Evolutionary conservation across 2,329 filamentous ascomycete species (phyloP), one percentile per base, ranked within the genome.

Genomic region (Diplodia scrobiculata): DNA sequence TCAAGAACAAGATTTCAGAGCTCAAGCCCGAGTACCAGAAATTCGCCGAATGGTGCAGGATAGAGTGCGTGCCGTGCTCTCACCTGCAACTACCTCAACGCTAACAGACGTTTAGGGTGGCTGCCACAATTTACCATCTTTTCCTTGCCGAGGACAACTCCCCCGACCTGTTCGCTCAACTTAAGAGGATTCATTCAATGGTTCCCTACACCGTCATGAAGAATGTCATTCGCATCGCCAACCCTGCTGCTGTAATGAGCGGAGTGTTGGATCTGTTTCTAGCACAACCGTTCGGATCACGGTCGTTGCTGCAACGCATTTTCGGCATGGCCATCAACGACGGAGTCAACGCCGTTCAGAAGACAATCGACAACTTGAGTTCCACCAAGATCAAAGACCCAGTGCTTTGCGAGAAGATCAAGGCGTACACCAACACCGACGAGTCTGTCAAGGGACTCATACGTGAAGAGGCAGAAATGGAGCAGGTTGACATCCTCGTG

Each of bases 131-230:
- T 67, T 99, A 99, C 75, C 95, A 99, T 77, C 83, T 99, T 38
- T 99, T 99, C 83, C 84, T 99, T 52, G 95, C 95, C 5, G 95
- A 99, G 77, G 95, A 99, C 79, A 99, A 99, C 77, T 97, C 94
- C 0, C 93, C 95, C 0, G 95, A 99, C 74, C 79, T 99, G 34
- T 98, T 98, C 76, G 92, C 92, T 0, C 95, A 99, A 78, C 89
- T 91, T 4, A 97, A 94, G 79, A 87, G 91, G 68, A 97, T 98
- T 63, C 95, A 99, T 76, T 97, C 93, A 0, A 85, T 98, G 66
- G 90, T 99, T 52, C 95, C 95, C 0, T 99, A 99, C 75, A 90
- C 89, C 0, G 83, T 97, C 58, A 84, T 99, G 75, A 99, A 99
- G 81, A 97, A 98, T 74, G 92, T 97, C 54, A 98, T 99, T 73